phyloP scores from a whole-genome alignment of 176 grass and related monocot genomes.

The Areca catechu region DNA sequence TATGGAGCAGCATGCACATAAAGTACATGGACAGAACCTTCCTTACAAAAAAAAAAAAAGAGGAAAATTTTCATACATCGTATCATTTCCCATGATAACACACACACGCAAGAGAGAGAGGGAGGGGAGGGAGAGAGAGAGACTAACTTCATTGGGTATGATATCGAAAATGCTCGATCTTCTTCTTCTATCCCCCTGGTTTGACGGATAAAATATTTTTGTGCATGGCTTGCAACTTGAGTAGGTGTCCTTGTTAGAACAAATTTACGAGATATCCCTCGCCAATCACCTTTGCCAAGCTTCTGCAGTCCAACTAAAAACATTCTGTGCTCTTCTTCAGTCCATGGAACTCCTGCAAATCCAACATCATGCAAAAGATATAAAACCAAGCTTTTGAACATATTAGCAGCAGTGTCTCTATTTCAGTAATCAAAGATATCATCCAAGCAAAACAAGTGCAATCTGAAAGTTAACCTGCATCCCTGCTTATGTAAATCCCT shows the following conservation, averaged over 20 bases:
- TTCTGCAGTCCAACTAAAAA: constrained; percentile 48
- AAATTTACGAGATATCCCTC: constrained; percentile 48
- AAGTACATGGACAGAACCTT: not conserved
- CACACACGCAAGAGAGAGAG: no score
- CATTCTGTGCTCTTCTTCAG: constrained; percentile 63
- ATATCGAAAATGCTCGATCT: constrained; percentile 66
- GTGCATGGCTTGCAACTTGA: constrained; percentile 70
- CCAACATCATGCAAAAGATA: no score
- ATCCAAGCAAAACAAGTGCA: no score
- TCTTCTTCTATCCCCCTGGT: constrained; percentile 49
- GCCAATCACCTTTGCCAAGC: constrained; percentile 69
- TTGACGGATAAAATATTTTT: constrained; percentile 68
- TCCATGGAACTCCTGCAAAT: constrained; percentile 49
- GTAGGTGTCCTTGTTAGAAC: constrained; percentile 55
- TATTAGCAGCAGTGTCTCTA: no score
- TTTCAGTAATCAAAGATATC: no score
- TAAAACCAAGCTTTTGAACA: no score
- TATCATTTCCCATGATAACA: not conserved
- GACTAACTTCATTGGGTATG: constrained; percentile 37
- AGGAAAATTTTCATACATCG: not conserved
- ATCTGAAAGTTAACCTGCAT: no score
- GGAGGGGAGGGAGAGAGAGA: constrained; percentile 16
- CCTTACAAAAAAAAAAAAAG: not conserved
- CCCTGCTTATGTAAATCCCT: no score
- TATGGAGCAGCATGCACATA: not conserved